phyloP scores from a whole-genome alignment of 2,329 filamentous ascomycete genomes.

The Biscogniauxia mediterranea region DNA sequence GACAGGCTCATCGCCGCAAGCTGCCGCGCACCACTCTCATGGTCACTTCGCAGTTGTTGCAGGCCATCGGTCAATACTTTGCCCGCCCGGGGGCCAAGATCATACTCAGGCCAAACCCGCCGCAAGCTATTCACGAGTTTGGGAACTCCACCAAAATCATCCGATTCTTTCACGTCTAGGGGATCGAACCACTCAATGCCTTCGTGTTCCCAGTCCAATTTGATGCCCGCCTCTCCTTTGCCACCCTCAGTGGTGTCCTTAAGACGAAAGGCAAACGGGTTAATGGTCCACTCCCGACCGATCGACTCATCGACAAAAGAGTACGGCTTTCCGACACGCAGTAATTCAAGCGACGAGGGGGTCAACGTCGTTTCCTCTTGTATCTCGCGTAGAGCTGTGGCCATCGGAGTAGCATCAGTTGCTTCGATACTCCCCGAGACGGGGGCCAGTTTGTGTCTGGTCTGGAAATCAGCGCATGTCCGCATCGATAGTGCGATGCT shows the following conservation, averaged over 20 bases:
- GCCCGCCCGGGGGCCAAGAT: conserved; percentile 46
- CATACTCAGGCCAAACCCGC: conserved; percentile 58
- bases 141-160: conserved; percentile 53
- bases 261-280: conserved; percentile 60
- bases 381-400: conserved; percentile 62
- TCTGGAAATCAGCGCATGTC: conserved; percentile 9
- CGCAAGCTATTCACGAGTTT: conserved; percentile 55
- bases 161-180: conserved; percentile 44
- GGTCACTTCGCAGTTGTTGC: conserved; percentile 50
- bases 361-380: conserved; percentile 60
- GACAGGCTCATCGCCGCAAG: conserved; percentile 54
- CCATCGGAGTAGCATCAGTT: conserved; percentile 49
- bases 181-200: conserved; percentile 58
- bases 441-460: conserved; percentile 56
- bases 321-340: conserved; percentile 58
- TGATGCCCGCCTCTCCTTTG: conserved; percentile 45
- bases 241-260: conserved; percentile 37
- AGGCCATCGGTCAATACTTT: conserved; percentile 46
- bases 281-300: conserved; percentile 58
- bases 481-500: too few species aligned
- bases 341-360: conserved; percentile 43
- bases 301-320: conserved; percentile 52
- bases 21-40: conserved; percentile 57
- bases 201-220: conserved; percentile 62
- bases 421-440: conserved; percentile 61